Evolutionary conservation across 2,329 filamentous ascomycete genomes (phyloP).

Genomic region (Curvularia hawaiiensis): DNA sequence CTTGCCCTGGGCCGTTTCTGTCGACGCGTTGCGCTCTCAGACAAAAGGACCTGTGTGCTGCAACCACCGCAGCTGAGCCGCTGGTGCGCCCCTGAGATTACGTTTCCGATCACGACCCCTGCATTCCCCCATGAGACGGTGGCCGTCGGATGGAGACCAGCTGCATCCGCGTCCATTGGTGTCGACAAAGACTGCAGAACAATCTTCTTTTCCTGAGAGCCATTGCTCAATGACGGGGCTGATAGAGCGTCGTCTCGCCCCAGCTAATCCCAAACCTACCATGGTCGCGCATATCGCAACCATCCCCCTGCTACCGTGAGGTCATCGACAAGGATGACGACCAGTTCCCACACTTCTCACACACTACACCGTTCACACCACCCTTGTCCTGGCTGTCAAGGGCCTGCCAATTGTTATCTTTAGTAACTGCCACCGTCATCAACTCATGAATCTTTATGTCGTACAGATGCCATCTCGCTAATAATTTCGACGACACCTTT

Average conservation of each 20-base stretch:
- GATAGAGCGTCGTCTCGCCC: constrained; percentile 3
- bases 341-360: constrained; percentile 28
- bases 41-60: background rate
- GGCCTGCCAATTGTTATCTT: constrained; percentile 11
- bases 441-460: constrained; percentile 13
- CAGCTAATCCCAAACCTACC: constrained; percentile 9
- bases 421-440: background rate
- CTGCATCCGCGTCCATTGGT: constrained; percentile 2
- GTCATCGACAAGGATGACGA: constrained; percentile 44
- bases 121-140: constrained; percentile 15
- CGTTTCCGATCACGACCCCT: constrained; percentile 7
- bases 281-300: constrained; percentile 15
- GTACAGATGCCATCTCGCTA: constrained; percentile 14
- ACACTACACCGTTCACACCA: constrained; percentile 6
- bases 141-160: constrained; percentile 8
- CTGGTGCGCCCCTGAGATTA: constrained; percentile 8
- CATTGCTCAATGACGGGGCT: constrained; percentile 5
- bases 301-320: constrained; percentile 26
- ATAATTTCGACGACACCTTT: constrained; percentile 17
- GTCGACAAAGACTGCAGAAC: constrained; percentile 4
- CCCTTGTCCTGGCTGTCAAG: constrained; percentile 5
- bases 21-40: background rate
- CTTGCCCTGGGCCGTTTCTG: constrained; percentile 1
- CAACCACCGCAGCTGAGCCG: background rate
- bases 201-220: constrained; percentile 11